A percentile compares a stretch with the other conserved stretches of the same genome.
These are phyloP conservation scores for Thalassiosira sp. DNA, from an alignment of 352 stramenopile genomes.

Conservation along the genomic window DNA sequence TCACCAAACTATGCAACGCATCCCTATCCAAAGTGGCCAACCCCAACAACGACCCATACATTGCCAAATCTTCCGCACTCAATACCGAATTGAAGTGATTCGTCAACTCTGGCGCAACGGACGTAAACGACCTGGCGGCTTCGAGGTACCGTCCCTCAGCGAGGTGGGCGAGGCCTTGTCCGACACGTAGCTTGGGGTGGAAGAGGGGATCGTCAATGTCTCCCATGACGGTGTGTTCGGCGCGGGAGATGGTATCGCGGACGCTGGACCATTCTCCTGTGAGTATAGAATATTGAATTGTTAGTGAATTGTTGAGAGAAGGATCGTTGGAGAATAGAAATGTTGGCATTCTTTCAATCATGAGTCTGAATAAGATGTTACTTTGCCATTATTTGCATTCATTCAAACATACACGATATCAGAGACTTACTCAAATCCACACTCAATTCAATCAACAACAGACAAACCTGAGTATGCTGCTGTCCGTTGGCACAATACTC, in stretches of 20 bases:
- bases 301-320: background rate
- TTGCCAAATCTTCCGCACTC: conserved; percentile 65
- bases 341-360: no score
- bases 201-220: conserved; percentile 15
- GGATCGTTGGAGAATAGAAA: background rate
- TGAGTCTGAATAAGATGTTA: no score
- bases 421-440: conserved; percentile 50
- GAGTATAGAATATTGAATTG: conserved; percentile 12
- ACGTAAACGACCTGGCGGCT: conserved; percentile 53
- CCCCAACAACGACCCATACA: conserved; percentile 65
- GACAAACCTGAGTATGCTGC: conserved; percentile 60
- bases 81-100: conserved; percentile 56
- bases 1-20: conserved; percentile 48
- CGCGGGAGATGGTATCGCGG: conserved; percentile 34
- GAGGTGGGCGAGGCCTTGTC: conserved; percentile 57
- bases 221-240: conserved; percentile 10
- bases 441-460: conserved; percentile 62
- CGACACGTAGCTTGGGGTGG: conserved; percentile 54
- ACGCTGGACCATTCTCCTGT: conserved; percentile 41
- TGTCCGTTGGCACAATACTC: conserved; percentile 67
- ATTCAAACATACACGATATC: no score
- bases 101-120: conserved; percentile 33
- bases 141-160: conserved; percentile 51
- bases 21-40: conserved; percentile 52
- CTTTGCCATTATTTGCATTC: no score